These are phyloP conservation scores for Saccharomycopsis lassenensis DNA, from an alignment of 805 yeast species.

Conservation along the genomic window DNA sequence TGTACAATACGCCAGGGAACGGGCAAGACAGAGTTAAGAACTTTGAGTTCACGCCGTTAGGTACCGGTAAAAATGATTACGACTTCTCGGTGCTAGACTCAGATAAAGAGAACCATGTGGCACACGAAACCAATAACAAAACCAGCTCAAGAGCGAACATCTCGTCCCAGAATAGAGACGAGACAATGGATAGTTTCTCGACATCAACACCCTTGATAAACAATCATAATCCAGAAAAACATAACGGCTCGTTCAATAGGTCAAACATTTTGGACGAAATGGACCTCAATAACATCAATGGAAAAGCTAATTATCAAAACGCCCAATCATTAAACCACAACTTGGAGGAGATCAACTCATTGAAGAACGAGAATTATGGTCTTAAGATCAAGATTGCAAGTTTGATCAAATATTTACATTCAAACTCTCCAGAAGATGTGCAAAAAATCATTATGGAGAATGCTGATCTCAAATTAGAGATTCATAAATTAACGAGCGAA, in stretches of 20 bases:
- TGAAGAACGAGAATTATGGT: constrained; percentile 33
- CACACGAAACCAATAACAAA: not conserved
- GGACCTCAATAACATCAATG: not conserved
- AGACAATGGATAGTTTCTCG: constrained; percentile 11
- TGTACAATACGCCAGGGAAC: too few species aligned
- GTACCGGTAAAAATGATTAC: constrained; percentile 12
- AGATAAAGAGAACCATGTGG: not conserved
- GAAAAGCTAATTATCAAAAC: constrained; percentile 1
- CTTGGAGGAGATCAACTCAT: constrained; percentile 23
- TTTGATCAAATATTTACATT: constrained; percentile 28
- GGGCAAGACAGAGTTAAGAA: too few species aligned
- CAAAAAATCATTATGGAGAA: constrained; percentile 15
- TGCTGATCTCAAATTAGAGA: constrained; percentile 11
- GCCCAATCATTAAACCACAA: constrained; percentile 24
- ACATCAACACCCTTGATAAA: constrained; percentile 13
- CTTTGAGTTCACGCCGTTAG: constrained; percentile 17
- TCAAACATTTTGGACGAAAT: not conserved
- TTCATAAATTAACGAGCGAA: constrained; percentile 1
- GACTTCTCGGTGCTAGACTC: constrained; percentile 12
- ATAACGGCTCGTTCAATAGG: not conserved
- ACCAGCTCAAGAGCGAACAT: not conserved
- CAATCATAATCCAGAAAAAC: constrained; percentile 1
- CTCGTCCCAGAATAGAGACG: not conserved
- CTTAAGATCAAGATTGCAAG: constrained; percentile 34
- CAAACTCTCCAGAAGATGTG: constrained; percentile 10